Base-by-base conservation (phyloP, 2,329 filamentous ascomycete species). In the Beauveria pseudobassiana region DNA sequence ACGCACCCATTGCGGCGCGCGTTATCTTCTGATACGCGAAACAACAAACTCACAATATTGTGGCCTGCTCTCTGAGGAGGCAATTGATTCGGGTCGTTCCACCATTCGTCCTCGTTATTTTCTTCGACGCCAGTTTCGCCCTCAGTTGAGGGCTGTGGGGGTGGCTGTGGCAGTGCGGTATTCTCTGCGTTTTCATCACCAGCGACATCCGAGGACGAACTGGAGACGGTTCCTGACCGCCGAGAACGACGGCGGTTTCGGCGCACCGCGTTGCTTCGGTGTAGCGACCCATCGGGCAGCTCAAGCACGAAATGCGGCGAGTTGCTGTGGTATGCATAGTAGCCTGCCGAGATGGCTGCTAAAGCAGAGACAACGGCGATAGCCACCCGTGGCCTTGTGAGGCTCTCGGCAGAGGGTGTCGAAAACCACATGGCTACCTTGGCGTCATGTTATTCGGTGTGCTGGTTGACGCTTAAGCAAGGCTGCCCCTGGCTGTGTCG, bases 11-110 rank as follows among this genome's bases (percentile, higher is more conserved):
- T 93, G 57, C 90, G 83, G 61, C 88, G 85, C 1, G 93, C 91
- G 71, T 96, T 93, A 67, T 98, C 92, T 73, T 97, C 93, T 0
- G 93, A 96, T 52, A 98, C 96, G 63, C 93, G 86, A 71, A 96
- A 98, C 1, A 98, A 80, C 2, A 97, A 80, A 64, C 87, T 90
- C 51, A 96, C 88, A 54, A 96, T 86, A 63, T 92, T 93, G 69
- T 95, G 90, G 7, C 90, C 90, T 40, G 78, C 82, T 62, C 80
- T 79, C 63, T 79, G 78, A 38, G 77, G 71, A 34, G 76, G 71
- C 61, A 77, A 72, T 61, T 73, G 71, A 18, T 71, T 64, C 43
- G 72, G 68, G 24, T 82, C 80, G 63, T 82, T 79, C 73, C 77
- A 82, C 81, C 81, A 84, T 62, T 82, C 79, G 56, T 81, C 78